These are phyloP conservation scores for Citrus mangshanensis DNA, from an alignment of 345 rosid genomes.

Conservation along the genomic window DNA sequence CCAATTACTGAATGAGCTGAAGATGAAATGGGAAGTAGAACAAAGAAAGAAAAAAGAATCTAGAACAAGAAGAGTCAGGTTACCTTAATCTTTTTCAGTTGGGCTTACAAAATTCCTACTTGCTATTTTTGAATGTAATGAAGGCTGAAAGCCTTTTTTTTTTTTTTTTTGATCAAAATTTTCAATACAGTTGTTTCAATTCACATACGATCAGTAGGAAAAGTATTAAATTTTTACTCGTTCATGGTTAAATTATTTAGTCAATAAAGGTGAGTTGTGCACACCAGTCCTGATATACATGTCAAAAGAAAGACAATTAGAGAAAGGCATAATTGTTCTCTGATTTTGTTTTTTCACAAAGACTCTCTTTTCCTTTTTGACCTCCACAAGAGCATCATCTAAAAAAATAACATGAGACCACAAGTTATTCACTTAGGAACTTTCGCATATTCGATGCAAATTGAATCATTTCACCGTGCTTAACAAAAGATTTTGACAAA, in stretches of 20 bases:
- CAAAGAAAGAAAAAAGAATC: neutral
- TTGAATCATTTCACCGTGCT: neutral
- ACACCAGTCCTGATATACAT: neutral
- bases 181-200: neutral
- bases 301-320: neutral
- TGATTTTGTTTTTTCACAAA: constrained; percentile 68
- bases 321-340: constrained; percentile 61
- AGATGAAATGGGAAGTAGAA: neutral
- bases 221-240: neutral
- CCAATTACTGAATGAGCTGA: neutral
- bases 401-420: constrained; percentile 1
- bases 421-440: neutral
- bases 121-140: constrained; percentile 78
- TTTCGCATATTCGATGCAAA: neutral
- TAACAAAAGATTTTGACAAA: neutral
- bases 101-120: constrained; percentile 70
- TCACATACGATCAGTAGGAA: neutral
- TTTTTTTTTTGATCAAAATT: constrained; percentile 32
- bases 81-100: constrained; percentile 74
- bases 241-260: neutral
- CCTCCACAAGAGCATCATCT: constrained; percentile 77
- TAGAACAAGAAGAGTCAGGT: neutral
- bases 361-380: constrained; percentile 69
- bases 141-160: constrained; percentile 56
- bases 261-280: neutral